Percentiles rank a stretch among this genome's conserved stretches.
These are phyloP conservation scores for Lophium mytilinum DNA, from an alignment of 495 filamentous ascomycete genomes.

Conservation along the genomic window DNA sequence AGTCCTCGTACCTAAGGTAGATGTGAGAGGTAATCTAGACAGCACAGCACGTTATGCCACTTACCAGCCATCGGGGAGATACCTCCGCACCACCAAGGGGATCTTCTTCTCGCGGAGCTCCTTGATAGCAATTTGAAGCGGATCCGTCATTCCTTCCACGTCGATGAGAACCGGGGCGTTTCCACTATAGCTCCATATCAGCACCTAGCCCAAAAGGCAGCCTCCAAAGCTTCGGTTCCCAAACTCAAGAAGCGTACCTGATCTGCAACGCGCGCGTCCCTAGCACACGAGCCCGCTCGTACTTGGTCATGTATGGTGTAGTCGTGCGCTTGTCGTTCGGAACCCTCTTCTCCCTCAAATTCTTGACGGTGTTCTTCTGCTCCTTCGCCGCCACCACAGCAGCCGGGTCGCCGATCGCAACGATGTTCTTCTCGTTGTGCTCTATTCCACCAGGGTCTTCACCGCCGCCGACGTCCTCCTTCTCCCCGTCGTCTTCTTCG, in stretches of 20 bases:
- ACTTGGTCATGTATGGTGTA: constrained; percentile 99
- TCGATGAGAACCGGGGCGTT: constrained; percentile 96
- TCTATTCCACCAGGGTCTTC: constrained; percentile 46
- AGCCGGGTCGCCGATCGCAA: constrained; percentile 68
- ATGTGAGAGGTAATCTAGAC: constrained; percentile 3
- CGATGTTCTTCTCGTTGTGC: constrained; percentile 47
- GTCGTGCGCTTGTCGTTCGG: constrained; percentile 80
- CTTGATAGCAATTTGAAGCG: constrained; percentile 93
- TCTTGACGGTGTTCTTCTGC: constrained; percentile 45
- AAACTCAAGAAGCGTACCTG: constrained; percentile 51
- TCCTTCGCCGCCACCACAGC: constrained; percentile 42
- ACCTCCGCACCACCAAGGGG: constrained; percentile 85
- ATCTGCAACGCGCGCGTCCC: constrained; percentile 93
- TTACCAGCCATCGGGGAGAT: constrained; percentile 94
- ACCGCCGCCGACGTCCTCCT: constrained; percentile 43
- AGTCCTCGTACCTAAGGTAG: constrained; percentile 84
- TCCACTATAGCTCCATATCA: constrained; percentile 52
- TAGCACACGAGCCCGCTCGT: constrained; percentile 86
- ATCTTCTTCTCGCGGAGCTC: constrained; percentile 98
- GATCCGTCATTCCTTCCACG: constrained; percentile 95
- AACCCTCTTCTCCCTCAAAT: constrained; percentile 79
- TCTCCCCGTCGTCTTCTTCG: constrained; percentile 27
- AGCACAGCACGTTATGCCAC: constrained; percentile 28
- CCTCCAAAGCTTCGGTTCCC: not conserved
- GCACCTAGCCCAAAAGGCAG: constrained; percentile 10